Base-by-base conservation (phyloP, 2,329 filamentous ascomycete species). In the Westerdykella aurantiaca region DNA sequence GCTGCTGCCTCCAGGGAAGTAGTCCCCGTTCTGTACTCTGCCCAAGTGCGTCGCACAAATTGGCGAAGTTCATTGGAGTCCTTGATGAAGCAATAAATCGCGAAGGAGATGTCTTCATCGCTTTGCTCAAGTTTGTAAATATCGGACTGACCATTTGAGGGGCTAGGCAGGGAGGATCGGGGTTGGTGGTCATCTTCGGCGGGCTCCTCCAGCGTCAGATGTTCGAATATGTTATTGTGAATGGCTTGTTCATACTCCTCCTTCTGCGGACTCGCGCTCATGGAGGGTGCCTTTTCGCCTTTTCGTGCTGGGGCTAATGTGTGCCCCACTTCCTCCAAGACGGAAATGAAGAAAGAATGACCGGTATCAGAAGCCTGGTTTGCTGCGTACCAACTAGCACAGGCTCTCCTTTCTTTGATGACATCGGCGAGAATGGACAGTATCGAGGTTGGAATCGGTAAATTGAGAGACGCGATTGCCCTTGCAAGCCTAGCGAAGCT, bases 1-100 rank as follows among this genome's bases (percentile, higher is more conserved):
- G 63, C 56, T 5, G 64, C 60, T 11, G 61, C 61, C 49, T 60
- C 58, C 5, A 68, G 49, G 22, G 64, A 55, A 14, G 64, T 59
- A 14, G 53, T 50, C 18, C 52, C 50, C 13, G 56, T 47, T 38
- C 48, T 49, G 40, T 64, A 68, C 9, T 61, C 58, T 10, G 46
- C 48, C 62, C 62, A 67, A 16, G 58, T 64, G 16, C 47, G 37
- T 37, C 51, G 53, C 16, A 61, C 53, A 43, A 62, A 66, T 17
- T 31, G 31, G 16, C 61, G 57, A 43, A 61, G 50, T 14, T 58
- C 57, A 17, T 53, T 42, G n/a, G 57, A 39, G 38, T 67, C 64
- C 40, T 61, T 58, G 31, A 67, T 42, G 29, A 64, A 51, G 44
- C 59, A 66, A 39, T 55, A 50, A 2, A 57, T 41, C 14, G 47